These are phyloP conservation scores for Solanum hybrid DNA, from an alignment of 305 asterid species.

Conservation along the genomic window DNA sequence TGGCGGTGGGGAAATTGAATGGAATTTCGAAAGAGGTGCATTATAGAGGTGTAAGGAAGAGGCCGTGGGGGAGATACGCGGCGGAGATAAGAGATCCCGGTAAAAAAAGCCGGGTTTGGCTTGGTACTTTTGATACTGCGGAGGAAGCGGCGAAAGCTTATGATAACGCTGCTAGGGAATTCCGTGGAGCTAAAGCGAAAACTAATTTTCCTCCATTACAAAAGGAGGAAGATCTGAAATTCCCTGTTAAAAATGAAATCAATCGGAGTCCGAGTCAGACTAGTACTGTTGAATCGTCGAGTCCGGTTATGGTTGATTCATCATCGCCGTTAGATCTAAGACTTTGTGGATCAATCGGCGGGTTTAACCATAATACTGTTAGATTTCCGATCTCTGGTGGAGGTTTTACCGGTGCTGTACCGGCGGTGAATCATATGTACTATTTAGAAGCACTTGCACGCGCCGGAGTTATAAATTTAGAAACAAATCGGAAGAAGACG, in stretches of 20 bases:
- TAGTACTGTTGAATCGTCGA: constrained; percentile 38
- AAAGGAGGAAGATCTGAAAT: not conserved
- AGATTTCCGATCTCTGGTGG: not conserved
- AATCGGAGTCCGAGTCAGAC: constrained; percentile 31
- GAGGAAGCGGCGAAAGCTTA: constrained; percentile 53
- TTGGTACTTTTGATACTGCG: constrained; percentile 54
- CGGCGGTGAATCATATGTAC: not conserved
- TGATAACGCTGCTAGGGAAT: constrained; percentile 43
- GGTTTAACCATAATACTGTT: not conserved
- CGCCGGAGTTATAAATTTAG: not conserved
- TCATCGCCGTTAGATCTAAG: constrained; percentile 14
- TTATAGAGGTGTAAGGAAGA: constrained; percentile 44
- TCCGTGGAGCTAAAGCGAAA: constrained; percentile 46
- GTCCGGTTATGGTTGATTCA: constrained; percentile 12
- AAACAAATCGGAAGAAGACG: not conserved
- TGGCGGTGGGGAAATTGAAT: not conserved
- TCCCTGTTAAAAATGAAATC: not conserved
- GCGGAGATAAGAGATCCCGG: constrained; percentile 53
- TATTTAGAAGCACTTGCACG: constrained; percentile 4
- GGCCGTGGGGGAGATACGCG: constrained; percentile 57
- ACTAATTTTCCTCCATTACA: constrained; percentile 33
- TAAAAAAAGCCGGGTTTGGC: constrained; percentile 46
- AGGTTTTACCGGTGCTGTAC: not conserved
- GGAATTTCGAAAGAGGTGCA: constrained; percentile 10
- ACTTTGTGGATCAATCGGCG: not conserved